Conservation (phyloP, 2,329 filamentous ascomycete genomes). For the Chrysoporthe deuterocubensis region DNA sequence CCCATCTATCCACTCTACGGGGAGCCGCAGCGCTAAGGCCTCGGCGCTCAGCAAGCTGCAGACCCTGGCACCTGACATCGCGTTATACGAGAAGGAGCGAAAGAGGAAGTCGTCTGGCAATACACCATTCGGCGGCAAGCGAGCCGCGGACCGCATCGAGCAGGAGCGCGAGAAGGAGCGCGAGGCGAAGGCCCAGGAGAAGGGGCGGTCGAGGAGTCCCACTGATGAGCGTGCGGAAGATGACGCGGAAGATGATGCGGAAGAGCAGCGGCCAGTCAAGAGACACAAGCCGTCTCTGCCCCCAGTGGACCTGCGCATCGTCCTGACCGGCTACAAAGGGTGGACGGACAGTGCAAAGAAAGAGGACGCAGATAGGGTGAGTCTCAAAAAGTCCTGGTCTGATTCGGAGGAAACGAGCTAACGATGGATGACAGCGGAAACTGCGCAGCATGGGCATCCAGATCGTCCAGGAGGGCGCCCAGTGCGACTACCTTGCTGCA, state of each 20-base stretch:
- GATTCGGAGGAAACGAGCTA: slow-evolving; percentile 30
- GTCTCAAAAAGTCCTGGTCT: slow-evolving; percentile 36
- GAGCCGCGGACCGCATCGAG: slow-evolving; percentile 63
- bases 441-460: slow-evolving; percentile 83
- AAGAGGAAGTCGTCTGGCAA: slow-evolving; percentile 66
- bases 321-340: slow-evolving; percentile 81
- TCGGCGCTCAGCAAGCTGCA: slow-evolving; percentile 80
- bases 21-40: slow-evolving; percentile 85
- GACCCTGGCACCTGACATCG: slow-evolving; percentile 80
- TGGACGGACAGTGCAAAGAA: slow-evolving; percentile 77
- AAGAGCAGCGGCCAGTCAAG: slow-evolving; percentile 59
- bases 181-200: slow-evolving; percentile 34
- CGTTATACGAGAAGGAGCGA: slow-evolving; percentile 89
- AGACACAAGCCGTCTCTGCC: slow-evolving; percentile 65
- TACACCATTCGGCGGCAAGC: slow-evolving; percentile 64
- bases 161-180: slow-evolving; percentile 46
- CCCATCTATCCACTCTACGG: slow-evolving; percentile 67
- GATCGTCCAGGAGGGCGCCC: slow-evolving; percentile 74
- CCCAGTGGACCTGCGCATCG: slow-evolving; percentile 72
- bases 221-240: slow-evolving; percentile 30
- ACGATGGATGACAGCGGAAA: slow-evolving; percentile 62
- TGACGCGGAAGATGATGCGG: slow-evolving; percentile 45
- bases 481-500: slow-evolving; percentile 85
- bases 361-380: slow-evolving; percentile 81
- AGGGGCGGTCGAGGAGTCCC: slow-evolving; percentile 45